Base-by-base conservation (phyloP, 176 grass and related monocot species). In the Coix lacrymajobi region DNA sequence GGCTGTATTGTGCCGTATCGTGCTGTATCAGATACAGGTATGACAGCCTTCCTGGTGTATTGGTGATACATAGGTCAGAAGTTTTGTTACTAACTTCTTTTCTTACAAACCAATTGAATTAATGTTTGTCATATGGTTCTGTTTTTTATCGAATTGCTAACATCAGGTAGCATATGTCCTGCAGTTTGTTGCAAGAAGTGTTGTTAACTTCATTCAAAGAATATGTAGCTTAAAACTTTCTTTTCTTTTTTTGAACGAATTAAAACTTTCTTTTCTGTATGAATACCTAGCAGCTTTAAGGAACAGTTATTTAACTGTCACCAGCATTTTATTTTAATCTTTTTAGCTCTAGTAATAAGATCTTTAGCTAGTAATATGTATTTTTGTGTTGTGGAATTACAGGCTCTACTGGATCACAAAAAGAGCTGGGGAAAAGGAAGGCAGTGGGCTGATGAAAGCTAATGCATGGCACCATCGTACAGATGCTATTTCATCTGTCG, bases 401-500 rank as follows among this genome's bases (percentile, higher is more conserved):
- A 98, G 92, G 67, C 87, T 98, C 63, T 98, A 88, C 67, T 93
- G 91, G 92, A 93, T 98, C 60, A 95, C 96, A 43, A 95, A 98
- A 90, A 87, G 80, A 71, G 92, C 90, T 73, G 96, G 92, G 32
- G 93, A 98, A 75, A 98, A 88, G 69, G 91, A 95, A 92, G 92
- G 96, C 56, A 98, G 96, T 77, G 93, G 89, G 39, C 60, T 98
- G 46, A 93, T 95, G 93, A 98, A 95, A 90, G 96, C 96, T 80
- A 98, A 92, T 84, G 96, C 96, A 85, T 98, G 96, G 96, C 96
- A 95, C 73, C 92, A 98, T 82, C 90, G 92, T 37, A 82, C 89
- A 37, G 92, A 98, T 86, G 96, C 96, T 76, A 87, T 98, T 89
- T 98, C 96, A 58, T 98, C 92, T 75, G 81, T 92, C 14, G 92